phyloP scores from a whole-genome alignment of 441 rosid genomes.

The Adansonia rubrostipa region DNA sequence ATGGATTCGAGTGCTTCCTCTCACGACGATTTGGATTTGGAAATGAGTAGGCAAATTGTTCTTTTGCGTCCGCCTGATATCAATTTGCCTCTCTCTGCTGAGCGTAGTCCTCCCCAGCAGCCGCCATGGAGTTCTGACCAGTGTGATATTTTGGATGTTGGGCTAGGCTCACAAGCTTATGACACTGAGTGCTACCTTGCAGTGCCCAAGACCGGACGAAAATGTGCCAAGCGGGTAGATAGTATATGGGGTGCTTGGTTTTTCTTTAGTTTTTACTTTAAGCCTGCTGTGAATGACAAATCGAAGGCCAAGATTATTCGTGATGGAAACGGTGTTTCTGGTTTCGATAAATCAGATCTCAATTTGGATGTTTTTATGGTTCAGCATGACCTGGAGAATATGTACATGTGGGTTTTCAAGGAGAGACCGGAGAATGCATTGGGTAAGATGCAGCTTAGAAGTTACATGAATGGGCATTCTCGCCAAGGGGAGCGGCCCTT shows the following conservation, averaged over 20 bases:
- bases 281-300: conserved; percentile 62
- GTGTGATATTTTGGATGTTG: conserved; percentile 65
- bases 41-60: conserved; percentile 50
- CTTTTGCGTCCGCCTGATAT: conserved; percentile 73
- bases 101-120: conserved; percentile 52
- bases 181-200: conserved; percentile 52
- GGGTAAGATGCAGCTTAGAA: conserved; percentile 71
- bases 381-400: conserved; percentile 80
- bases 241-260: conserved; percentile 83
- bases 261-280: conserved; percentile 70
- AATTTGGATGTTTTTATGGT: conserved; percentile 68
- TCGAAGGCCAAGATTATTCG: conserved; percentile 61
- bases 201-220: conserved; percentile 56
- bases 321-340: conserved; percentile 57
- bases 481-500: conserved; percentile 68
- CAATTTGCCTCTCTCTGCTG: conserved; percentile 64
- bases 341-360: conserved; percentile 64
- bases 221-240: conserved; percentile 63
- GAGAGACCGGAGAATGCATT: conserved; percentile 71
- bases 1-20: conserved; percentile 70
- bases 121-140: conserved; percentile 51
- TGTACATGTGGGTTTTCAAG: conserved; percentile 81
- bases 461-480: conserved; percentile 75
- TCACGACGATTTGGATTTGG: conserved; percentile 67
- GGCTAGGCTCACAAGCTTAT: conserved; percentile 55